phyloP scores from a whole-genome alignment of 2,329 filamentous ascomycete species.

The Curvularia eragrostidis region DNA sequence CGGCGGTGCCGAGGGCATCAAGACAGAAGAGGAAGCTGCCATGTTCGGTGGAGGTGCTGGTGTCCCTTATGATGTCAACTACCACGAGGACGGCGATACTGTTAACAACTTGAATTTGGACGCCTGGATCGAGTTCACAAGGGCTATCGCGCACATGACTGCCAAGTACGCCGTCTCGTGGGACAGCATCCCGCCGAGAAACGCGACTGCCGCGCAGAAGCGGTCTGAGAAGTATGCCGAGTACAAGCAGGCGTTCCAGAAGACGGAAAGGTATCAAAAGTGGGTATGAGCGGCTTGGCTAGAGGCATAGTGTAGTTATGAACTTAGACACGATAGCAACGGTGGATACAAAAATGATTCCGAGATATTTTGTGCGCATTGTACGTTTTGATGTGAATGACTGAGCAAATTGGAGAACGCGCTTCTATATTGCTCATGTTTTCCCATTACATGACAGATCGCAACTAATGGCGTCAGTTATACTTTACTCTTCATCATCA shows the following conservation, averaged over 20 bases:
- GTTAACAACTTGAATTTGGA: constrained; percentile 44
- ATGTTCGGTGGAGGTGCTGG: constrained; percentile 71
- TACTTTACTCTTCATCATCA: constrained; percentile 34
- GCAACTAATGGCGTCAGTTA: background rate
- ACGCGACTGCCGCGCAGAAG: constrained; percentile 30
- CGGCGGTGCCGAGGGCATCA: constrained; percentile 78
- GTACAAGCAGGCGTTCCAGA: constrained; percentile 29
- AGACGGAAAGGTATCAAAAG: constrained; percentile 31
- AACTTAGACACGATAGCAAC: background rate
- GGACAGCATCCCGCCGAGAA: constrained; percentile 40
- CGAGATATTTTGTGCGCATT: background rate
- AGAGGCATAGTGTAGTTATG: background rate
- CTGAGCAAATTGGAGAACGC: background rate
- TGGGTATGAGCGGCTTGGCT: constrained; percentile 21
- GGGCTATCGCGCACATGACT: constrained; percentile 64
- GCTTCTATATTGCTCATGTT: background rate
- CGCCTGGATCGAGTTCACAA: constrained; percentile 60
- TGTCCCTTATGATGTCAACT: constrained; percentile 42
- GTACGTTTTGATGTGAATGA: background rate
- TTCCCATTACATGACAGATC: background rate
- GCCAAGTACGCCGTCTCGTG: constrained; percentile 46
- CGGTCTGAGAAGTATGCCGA: constrained; percentile 27
- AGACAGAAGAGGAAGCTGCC: constrained; percentile 69
- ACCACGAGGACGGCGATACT: constrained; percentile 48
- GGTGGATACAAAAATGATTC: background rate